Base-by-base conservation (phyloP, 345 rosid species). In the Ceriops tagal region DNA sequence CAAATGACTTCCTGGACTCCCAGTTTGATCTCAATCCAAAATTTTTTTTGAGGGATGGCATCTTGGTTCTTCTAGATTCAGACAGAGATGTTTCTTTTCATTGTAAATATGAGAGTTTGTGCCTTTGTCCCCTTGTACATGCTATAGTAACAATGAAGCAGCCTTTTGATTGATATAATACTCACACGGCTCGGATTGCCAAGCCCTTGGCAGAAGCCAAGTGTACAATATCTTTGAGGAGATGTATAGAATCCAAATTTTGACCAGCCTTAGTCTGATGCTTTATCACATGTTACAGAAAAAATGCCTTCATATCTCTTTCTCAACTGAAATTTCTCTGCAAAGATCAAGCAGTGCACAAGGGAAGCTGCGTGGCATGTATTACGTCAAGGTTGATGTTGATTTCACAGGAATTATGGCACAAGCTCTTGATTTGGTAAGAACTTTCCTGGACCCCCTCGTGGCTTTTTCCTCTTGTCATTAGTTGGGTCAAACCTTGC, bases 41-140 rank as follows among this genome's bases (percentile, higher is more conserved):
- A 58, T 89, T 85, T 77, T 67, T 84, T 74, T 79, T 88, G 86
- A 78, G 89, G 72, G 89, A 95, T 70, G 96, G 96, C 62, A 75
- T 91, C 53, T 75, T 90, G 81, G 83, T 84, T 69, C 83, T 91
- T 18, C 70, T 77, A 58, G 81, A 78, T 78, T 70, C 65, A 21
- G 74, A 75, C 58, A 61, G 78, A 60, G 80, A 81, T 37, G 65
- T 61, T 55, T 21, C 77, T 65, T 80, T 78, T 73, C 97, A 92
- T 75, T 95, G 99, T 86, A 87, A 76, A 85, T 89, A 81, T 62
- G 84, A 83, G 77, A 76, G 69, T 4, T 66, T 95, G 27, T 95
- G 97, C 83, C 90, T 95, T 72, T 85, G 88, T 70, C 80, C 92
- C 73, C 87, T 92, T 65, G 62, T 84, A 77, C 77, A 85, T 79